phyloP scores from a whole-genome alignment of 2,329 filamentous ascomycete genomes.

The Orbilia ellipsospora region DNA sequence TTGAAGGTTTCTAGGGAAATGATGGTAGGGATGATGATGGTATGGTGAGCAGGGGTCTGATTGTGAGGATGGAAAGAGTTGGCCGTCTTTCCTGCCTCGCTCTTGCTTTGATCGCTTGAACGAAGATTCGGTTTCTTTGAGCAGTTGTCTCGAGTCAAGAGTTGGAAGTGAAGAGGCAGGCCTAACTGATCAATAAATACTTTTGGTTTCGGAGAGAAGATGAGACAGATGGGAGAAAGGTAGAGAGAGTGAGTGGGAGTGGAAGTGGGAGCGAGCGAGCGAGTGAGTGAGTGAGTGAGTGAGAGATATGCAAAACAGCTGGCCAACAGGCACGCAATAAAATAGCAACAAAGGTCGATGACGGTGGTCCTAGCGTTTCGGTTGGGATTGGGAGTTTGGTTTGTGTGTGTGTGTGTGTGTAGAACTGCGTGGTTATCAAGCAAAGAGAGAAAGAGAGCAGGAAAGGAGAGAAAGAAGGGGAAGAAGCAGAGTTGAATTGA shows the following conservation, averaged over 20 bases:
- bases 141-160: neutral
- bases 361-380: neutral
- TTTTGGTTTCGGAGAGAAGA: neutral
- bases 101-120: neutral
- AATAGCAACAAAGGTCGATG: neutral
- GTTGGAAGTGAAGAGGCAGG: neutral
- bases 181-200: neutral
- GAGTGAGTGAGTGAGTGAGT: neutral
- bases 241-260: neutral
- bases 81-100: neutral
- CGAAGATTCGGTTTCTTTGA: neutral
- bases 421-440: constrained; percentile 10
- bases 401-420: neutral
- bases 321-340: neutral
- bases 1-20: constrained; percentile 8
- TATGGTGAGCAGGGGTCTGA: constrained; percentile 4
- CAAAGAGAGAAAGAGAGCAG: constrained; percentile 12
- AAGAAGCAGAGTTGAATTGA: too few relatives aligned
- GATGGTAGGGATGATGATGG: neutral
- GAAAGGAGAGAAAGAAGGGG: neutral
- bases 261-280: neutral
- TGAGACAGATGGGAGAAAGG: too few relatives aligned
- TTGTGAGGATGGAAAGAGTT: neutral
- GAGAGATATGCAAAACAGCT: constrained; percentile 6
- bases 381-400: neutral